phyloP scores from a whole-genome alignment of 495 filamentous ascomycete species.

The Penicillium riverlandense region DNA sequence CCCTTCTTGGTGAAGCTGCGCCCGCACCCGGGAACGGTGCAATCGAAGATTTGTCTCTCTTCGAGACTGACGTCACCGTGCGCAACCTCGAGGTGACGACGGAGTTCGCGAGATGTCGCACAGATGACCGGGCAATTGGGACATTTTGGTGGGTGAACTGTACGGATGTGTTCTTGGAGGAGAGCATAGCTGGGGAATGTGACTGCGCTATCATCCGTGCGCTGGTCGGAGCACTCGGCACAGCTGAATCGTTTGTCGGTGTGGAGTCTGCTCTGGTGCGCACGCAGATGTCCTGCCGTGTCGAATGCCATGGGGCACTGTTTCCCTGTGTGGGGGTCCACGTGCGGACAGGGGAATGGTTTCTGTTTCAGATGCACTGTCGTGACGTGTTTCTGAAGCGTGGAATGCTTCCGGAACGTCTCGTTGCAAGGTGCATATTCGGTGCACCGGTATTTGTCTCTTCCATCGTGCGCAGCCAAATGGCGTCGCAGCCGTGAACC shows the following conservation, averaged over 20 bases:
- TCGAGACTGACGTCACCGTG: conserved; percentile 57
- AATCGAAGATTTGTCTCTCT: conserved; percentile 55
- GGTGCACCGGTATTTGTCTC: conserved; percentile 63
- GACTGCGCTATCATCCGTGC: conserved; percentile 16
- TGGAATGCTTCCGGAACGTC: conserved; percentile 82
- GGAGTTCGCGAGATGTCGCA: conserved; percentile 51
- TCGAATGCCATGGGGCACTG: conserved; percentile 66
- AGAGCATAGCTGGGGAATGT: conserved; percentile 66
- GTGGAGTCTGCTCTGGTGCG: conserved; percentile 67
- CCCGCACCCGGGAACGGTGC: conserved; percentile 56
- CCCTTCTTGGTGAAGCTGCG: conserved; percentile 69
- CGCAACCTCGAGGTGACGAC: conserved; percentile 60
- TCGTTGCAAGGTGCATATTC: conserved; percentile 67
- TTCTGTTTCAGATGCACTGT: conserved; percentile 60
- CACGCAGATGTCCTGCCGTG: conserved; percentile 55
- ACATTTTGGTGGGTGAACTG: conserved; percentile 68
- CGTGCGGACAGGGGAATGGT: conserved; percentile 57
- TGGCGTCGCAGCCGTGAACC: conserved; percentile 66
- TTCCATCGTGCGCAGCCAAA: conserved; percentile 57
- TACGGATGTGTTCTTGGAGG: conserved; percentile 63
- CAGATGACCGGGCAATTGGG: conserved; percentile 60
- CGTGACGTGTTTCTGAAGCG: conserved; percentile 74
- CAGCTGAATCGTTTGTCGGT: conserved; percentile 64
- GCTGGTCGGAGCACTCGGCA: conserved; percentile 48
- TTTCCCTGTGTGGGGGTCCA: conserved; percentile 48